Evolutionary conservation across 768 basidiomycete species (phyloP).

Genomic region (Tylopilus rubrobrunneus): DNA sequence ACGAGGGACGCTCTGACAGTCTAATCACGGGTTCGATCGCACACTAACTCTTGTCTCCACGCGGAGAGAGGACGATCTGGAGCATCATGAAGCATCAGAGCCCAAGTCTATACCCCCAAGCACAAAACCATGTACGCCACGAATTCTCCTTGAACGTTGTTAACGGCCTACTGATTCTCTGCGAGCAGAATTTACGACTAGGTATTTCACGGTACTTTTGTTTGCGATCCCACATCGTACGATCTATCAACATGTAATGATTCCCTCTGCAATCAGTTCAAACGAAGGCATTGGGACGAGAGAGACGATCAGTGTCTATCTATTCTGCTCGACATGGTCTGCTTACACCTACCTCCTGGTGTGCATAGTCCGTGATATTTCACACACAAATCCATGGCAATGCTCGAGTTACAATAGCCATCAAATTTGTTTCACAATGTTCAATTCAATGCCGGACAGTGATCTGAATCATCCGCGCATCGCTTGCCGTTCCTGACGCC

Average conservation of each 20-base stretch:
- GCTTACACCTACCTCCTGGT: conserved; percentile 5
- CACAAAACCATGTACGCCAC: conserved; percentile 18
- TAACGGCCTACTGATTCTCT: neutral
- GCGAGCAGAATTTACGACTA: conserved; percentile 17
- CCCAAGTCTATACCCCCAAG: conserved; percentile 11
- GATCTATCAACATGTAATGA: conserved; percentile 15
- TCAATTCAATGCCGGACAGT: neutral
- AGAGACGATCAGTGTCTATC: conserved; percentile 5
- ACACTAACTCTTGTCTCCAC: conserved; percentile 55
- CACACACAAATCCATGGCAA: neutral
- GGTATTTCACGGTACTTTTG: conserved; percentile 1
- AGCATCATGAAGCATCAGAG: conserved; percentile 10
- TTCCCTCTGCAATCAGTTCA: neutral
- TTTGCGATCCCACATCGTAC: conserved; percentile 6
- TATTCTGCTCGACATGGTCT: conserved; percentile 7
- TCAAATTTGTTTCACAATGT: no score
- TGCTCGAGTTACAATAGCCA: no score
- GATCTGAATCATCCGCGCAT: no score
- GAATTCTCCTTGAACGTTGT: no score
- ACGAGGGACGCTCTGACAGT: conserved; percentile 36
- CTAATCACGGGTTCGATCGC: conserved; percentile 74
- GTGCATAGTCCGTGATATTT: neutral
- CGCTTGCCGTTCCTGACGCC: neutral
- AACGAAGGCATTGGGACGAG: conserved; percentile 4
- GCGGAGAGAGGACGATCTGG: conserved; percentile 47